Conservation (phyloP, 1,139 yeast species). For the Suhomyces ambrosiae region DNA sequence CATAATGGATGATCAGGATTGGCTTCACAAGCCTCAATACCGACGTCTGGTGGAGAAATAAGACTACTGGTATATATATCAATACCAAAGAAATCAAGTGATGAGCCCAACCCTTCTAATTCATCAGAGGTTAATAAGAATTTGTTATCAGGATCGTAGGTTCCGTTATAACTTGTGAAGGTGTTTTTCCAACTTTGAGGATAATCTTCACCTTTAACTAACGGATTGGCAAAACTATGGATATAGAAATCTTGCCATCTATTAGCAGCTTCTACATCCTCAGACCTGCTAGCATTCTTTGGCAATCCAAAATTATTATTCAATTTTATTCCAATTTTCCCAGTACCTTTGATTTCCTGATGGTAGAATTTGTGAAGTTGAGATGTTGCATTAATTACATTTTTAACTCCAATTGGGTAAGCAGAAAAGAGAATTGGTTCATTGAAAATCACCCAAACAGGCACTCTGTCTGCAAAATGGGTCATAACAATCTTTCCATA, state of each 20-base stretch:
- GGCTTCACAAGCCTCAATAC: conserved; percentile 22
- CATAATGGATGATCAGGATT: conserved; percentile 19
- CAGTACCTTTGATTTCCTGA: conserved; percentile 28
- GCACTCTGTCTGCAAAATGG: conserved; percentile 36
- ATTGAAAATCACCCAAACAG: conserved; percentile 35
- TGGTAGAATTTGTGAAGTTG: conserved; percentile 30
- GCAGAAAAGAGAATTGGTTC: conserved; percentile 31
- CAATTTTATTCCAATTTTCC: conserved; percentile 27
- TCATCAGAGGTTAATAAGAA: conserved; percentile 29
- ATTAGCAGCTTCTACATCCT: conserved; percentile 27
- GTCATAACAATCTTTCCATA: conserved; percentile 35
- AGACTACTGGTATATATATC: conserved; percentile 37
- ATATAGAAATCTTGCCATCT: conserved; percentile 29
- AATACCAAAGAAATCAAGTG: conserved; percentile 37
- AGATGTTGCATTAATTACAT: conserved; percentile 32
- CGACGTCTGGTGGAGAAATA: conserved; percentile 24
- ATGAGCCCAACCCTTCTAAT: conserved; percentile 21
- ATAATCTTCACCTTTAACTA: conserved; percentile 33
- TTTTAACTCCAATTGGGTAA: conserved; percentile 25
- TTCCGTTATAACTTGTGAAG: conserved; percentile 18
- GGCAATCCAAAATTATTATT: conserved; percentile 24
- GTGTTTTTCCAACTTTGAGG: conserved; percentile 29
- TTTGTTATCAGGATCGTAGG: conserved; percentile 11
- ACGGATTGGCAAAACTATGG: conserved; percentile 33
- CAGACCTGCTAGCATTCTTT: conserved; percentile 19